Conservation (phyloP, 306 rosid genomes). For the Rosa lucieae region DNA sequence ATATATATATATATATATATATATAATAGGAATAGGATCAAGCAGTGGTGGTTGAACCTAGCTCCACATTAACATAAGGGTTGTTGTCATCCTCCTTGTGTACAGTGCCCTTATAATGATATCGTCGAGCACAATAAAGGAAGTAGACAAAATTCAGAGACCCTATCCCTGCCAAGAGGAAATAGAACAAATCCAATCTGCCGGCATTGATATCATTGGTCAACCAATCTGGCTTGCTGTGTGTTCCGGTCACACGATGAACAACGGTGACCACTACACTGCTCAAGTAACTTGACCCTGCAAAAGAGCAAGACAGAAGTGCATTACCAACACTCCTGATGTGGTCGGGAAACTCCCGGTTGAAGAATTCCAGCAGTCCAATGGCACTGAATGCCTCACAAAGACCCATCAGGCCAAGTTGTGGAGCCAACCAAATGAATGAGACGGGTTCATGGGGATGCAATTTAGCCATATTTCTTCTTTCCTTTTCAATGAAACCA, state of each 20-base stretch:
- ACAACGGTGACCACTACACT: slow-evolving; percentile 39
- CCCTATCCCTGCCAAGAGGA: slow-evolving; percentile 44
- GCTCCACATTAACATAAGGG: slow-evolving; percentile 36
- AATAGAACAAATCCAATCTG: slow-evolving; percentile 71
- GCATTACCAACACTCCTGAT: slow-evolving; percentile 72
- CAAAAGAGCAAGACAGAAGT: slow-evolving; percentile 53
- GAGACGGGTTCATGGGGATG: slow-evolving; percentile 48
- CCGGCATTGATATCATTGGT: slow-evolving; percentile 60
- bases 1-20: too few relatives aligned
- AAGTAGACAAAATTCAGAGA: slow-evolving; percentile 55
- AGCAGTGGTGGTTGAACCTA: slow-evolving; percentile 18
- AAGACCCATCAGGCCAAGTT: slow-evolving; percentile 51
- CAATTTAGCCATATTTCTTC: slow-evolving; percentile 42
- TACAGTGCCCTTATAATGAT: slow-evolving; percentile 47
- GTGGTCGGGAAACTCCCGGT: slow-evolving; percentile 62
- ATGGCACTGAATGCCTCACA: slow-evolving; percentile 61
- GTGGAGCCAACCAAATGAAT: slow-evolving; percentile 60
- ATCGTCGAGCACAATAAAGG: slow-evolving; percentile 40
- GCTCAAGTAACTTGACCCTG: slow-evolving; percentile 55
- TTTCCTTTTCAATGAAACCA: slow-evolving; percentile 43
- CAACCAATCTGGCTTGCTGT: slow-evolving; percentile 56
- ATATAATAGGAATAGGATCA: neutral
- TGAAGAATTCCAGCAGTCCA: slow-evolving; percentile 64
- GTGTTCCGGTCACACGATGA: slow-evolving; percentile 35
- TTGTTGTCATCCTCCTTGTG: slow-evolving; percentile 10